phyloP scores from a whole-genome alignment of 768 basidiomycete genomes.

The Tephrocybe sp. region DNA sequence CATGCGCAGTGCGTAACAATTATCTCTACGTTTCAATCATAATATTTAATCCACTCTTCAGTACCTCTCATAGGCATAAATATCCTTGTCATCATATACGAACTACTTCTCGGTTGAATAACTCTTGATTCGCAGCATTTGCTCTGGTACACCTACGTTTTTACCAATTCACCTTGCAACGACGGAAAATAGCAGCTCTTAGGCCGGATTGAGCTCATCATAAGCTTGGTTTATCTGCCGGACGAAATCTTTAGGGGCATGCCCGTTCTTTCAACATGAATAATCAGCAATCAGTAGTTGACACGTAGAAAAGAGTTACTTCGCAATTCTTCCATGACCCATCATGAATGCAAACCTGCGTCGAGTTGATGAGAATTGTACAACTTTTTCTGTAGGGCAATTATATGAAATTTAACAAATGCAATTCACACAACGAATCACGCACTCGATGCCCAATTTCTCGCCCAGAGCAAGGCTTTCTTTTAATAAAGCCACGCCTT shows the following conservation, averaged over 20 bases:
- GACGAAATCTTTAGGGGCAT: constrained; percentile 71
- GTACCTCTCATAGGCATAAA: constrained; percentile 92
- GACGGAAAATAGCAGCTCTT: not conserved
- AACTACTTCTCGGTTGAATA: constrained; percentile 61
- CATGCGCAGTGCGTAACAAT: constrained; percentile 82
- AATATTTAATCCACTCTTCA: constrained; percentile 27
- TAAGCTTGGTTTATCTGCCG: constrained; percentile 75
- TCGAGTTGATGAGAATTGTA: constrained; percentile 74
- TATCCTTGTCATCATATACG: constrained; percentile 83
- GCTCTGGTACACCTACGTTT: constrained; percentile 3
- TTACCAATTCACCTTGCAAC: constrained; percentile 11
- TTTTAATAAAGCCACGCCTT: constrained; percentile 63
- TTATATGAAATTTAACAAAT: not conserved
- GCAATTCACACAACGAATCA: not conserved
- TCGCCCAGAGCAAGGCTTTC: constrained; percentile 49
- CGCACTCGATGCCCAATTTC: constrained; percentile 55
- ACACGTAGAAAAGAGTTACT: constrained; percentile 32
- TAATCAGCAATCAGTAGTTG: constrained; percentile 3
- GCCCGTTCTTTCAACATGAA: constrained; percentile 57
- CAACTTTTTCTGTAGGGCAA: constrained; percentile 68
- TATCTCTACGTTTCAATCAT: constrained; percentile 11
- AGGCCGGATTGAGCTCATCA: constrained; percentile 48
- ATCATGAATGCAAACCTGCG: constrained; percentile 72
- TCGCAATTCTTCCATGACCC: constrained; percentile 78
- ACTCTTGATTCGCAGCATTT: not conserved